Evolutionary conservation across 345 rosid species (phyloP).

Genomic region (Pistacia vera): DNA sequence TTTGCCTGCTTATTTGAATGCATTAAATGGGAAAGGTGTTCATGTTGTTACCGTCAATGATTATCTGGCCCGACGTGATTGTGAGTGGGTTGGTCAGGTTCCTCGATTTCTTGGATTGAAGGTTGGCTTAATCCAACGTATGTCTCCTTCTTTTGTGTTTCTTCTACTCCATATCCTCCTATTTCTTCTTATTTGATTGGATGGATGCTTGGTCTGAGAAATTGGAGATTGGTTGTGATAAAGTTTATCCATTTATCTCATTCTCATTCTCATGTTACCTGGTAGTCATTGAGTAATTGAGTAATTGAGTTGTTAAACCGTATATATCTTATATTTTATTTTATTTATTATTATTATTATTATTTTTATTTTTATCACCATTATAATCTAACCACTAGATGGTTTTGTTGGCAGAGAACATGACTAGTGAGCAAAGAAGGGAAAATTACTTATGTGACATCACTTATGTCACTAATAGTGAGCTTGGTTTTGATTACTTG

Average conservation of each 20-base stretch:
- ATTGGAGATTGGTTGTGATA: not conserved
- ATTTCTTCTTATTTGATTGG: not conserved
- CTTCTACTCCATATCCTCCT: conserved; percentile 8
- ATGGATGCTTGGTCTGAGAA: not conserved
- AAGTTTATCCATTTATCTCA: not conserved
- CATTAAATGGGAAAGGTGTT: conserved; percentile 93
- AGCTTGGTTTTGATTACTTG: conserved; percentile 93
- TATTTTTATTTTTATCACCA: not conserved
- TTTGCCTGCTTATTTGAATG: conserved; percentile 94
- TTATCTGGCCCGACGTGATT: conserved; percentile 93
- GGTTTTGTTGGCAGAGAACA: conserved; percentile 63
- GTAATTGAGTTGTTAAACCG: not conserved
- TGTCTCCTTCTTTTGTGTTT: conserved; percentile 44
- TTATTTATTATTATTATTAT: not conserved
- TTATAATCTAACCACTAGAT: conserved; percentile 3
- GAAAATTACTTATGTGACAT: conserved; percentile 92
- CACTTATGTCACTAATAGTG: conserved; percentile 94
- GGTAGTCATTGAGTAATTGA: not conserved
- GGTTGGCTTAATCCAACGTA: conserved; percentile 99
- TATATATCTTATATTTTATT: not conserved
- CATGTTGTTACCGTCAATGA: conserved; percentile 97
- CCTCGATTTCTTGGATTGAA: conserved; percentile 96
- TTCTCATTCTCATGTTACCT: not conserved
- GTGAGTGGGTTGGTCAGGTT: conserved; percentile 99
- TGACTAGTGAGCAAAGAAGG: conserved; percentile 92